phyloP scores from a whole-genome alignment of 1,284 basidiomycete species.

The Tilletia caries region DNA sequence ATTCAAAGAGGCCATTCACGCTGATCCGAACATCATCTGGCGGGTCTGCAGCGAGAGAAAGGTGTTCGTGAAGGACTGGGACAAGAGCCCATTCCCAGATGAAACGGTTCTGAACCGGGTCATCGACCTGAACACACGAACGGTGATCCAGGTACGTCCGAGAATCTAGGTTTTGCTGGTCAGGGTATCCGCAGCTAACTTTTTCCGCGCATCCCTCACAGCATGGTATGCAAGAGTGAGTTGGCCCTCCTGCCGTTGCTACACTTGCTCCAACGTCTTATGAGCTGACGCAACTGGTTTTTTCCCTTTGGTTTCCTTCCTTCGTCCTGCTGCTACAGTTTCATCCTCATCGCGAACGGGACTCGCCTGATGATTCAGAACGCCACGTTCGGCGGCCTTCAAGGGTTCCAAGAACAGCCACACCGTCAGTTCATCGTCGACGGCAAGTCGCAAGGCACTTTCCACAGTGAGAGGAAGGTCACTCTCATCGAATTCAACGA shows the following conservation, averaged over 20 bases:
- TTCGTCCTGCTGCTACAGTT: conserved; percentile 1
- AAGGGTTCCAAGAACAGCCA: conserved; percentile 39
- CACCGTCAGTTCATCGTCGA: conserved; percentile 25
- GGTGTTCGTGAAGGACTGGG: conserved; percentile 24
- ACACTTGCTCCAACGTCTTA: too few relatives aligned
- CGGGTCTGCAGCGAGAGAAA: conserved; percentile 25
- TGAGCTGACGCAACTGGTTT: too few relatives aligned
- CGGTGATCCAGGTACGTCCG: conserved; percentile 27
- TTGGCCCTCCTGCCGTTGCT: too few relatives aligned
- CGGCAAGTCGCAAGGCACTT: conserved; percentile 23
- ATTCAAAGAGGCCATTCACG: conserved; percentile 44
- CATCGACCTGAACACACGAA: conserved; percentile 37
- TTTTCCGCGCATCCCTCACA: not conserved
- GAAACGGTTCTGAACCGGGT: conserved; percentile 27
- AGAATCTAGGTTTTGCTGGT: too few relatives aligned
- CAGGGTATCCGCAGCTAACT: too few relatives aligned
- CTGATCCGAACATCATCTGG: conserved; percentile 29
- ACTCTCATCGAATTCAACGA: conserved; percentile 25
- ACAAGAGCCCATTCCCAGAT: conserved; percentile 14
- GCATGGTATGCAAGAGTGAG: conserved; percentile 37
- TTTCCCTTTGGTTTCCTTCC: too few relatives aligned
- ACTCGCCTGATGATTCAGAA: conserved; percentile 44
- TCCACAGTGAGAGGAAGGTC: conserved; percentile 39
- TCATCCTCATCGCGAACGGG: conserved; percentile 40
- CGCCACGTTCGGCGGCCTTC: conserved; percentile 43